Evolutionary conservation across 1,284 basidiomycete species (phyloP).

Genomic region (Moesziomyces sp.): DNA sequence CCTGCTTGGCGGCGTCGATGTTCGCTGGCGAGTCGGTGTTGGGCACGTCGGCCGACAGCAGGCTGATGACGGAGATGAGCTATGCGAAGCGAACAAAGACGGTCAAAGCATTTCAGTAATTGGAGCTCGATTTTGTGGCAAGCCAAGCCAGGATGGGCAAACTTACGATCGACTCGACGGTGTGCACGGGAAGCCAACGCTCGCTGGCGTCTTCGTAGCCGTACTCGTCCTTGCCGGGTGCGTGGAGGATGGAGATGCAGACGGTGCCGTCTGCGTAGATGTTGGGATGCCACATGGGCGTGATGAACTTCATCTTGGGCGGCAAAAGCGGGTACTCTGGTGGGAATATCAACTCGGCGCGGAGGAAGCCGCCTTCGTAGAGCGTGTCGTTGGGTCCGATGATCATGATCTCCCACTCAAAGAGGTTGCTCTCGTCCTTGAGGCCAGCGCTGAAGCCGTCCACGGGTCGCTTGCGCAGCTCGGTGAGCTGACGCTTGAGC

Average conservation of each 20-base stretch:
- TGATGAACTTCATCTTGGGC: conserved; percentile 94
- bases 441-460: conserved; percentile 68
- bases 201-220: conserved; percentile 98
- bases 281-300: conserved; percentile 99
- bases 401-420: conserved; percentile 68
- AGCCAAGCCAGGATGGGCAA: background rate
- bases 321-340: conserved; percentile 82
- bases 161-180: conserved; percentile 94
- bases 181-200: conserved; percentile 96
- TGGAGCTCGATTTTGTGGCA: background rate
- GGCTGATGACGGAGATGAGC: conserved; percentile 95
- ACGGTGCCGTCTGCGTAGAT: conserved; percentile 87
- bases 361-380: conserved; percentile 66
- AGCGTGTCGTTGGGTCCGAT: conserved; percentile 67
- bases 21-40: conserved; percentile 96
- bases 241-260: conserved; percentile 97
- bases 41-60: conserved; percentile 90
- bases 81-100: conserved; percentile 66
- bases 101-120: background rate
- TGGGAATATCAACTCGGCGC: conserved; percentile 66
- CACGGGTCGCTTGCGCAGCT: conserved; percentile 65
- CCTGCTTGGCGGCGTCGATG: conserved; percentile 78
- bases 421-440: conserved; percentile 66
- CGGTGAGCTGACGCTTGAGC: conserved; percentile 65
- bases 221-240: conserved; percentile 96